phyloP scores from a whole-genome alignment of 148 eudicot genomes.

The Chenopodium quinoa region DNA sequence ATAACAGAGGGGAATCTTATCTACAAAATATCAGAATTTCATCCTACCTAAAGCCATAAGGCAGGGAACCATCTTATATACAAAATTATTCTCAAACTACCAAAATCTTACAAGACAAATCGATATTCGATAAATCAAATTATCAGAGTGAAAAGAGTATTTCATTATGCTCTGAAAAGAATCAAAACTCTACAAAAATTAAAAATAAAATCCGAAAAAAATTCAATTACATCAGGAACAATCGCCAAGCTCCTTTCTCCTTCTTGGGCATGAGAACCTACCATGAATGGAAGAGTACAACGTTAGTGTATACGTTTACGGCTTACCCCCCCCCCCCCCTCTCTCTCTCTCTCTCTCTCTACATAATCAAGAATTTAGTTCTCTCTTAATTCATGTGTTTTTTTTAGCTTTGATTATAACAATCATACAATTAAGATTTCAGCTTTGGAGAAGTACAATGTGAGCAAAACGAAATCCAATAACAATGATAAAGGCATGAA shows the following conservation, averaged over 20 bases:
- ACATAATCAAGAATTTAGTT: too few relatives aligned
- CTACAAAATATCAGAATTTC: not conserved
- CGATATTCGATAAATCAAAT: not conserved
- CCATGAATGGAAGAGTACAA: not conserved
- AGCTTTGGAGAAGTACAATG: not conserved
- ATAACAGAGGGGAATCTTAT: not conserved
- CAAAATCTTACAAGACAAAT: not conserved
- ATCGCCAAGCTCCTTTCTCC: not conserved
- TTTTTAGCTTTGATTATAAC: too few relatives aligned
- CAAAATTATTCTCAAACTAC: not conserved
- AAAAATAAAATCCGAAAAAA: not conserved
- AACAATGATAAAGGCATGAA: not conserved
- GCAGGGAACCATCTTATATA: not conserved
- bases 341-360: too few relatives aligned
- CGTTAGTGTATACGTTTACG: too few relatives aligned
- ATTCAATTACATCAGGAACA: not conserved
- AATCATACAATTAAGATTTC: not conserved
- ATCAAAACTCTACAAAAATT: not conserved
- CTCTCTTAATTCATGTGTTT: too few relatives aligned
- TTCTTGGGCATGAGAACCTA: constrained; percentile 1
- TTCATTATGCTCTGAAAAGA: not conserved
- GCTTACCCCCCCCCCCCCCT: too few relatives aligned
- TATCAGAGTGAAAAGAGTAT: not conserved
- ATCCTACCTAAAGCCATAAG: too few relatives aligned
- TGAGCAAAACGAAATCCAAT: not conserved